phyloP scores from a whole-genome alignment of 495 filamentous ascomycete species.

The Geoglossum glabrum region DNA sequence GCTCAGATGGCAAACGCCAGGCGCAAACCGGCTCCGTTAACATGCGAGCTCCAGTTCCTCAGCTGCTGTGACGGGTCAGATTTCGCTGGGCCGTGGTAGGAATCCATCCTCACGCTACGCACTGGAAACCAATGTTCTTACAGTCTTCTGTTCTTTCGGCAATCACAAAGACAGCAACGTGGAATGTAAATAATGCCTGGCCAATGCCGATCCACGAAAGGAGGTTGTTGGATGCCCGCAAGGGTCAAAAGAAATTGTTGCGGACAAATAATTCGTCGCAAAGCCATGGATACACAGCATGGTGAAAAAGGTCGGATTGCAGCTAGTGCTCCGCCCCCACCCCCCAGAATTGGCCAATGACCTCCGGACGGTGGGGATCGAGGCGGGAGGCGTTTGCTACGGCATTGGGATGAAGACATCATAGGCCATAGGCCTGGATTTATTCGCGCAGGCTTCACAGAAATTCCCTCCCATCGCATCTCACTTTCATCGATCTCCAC shows the following conservation, averaged over 20 bases:
- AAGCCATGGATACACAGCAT: background rate
- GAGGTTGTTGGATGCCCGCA: background rate
- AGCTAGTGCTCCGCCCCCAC: background rate
- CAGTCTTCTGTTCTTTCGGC: too few species aligned
- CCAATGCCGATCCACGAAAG: too few species aligned
- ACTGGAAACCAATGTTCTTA: too few species aligned
- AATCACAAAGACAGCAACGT: too few species aligned
- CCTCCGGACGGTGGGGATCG: background rate
- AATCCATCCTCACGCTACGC: too few species aligned
- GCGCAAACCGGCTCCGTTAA: background rate
- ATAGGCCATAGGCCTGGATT: background rate
- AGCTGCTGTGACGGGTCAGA: too few species aligned
- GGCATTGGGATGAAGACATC: background rate
- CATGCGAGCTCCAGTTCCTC: too few species aligned
- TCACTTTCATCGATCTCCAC: background rate
- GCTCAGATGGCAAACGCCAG: too few species aligned
- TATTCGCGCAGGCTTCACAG: too few species aligned
- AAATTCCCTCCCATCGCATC: background rate
- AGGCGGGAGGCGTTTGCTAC: background rate
- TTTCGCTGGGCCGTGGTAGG: too few species aligned
- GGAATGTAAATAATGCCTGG: too few species aligned
- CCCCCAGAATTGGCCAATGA: background rate
- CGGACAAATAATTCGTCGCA: background rate
- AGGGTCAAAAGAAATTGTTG: background rate
- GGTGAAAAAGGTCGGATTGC: background rate